Conservation (phyloP, 2,329 filamentous ascomycete species). For the Pseudogymnoascus destructans region DNA sequence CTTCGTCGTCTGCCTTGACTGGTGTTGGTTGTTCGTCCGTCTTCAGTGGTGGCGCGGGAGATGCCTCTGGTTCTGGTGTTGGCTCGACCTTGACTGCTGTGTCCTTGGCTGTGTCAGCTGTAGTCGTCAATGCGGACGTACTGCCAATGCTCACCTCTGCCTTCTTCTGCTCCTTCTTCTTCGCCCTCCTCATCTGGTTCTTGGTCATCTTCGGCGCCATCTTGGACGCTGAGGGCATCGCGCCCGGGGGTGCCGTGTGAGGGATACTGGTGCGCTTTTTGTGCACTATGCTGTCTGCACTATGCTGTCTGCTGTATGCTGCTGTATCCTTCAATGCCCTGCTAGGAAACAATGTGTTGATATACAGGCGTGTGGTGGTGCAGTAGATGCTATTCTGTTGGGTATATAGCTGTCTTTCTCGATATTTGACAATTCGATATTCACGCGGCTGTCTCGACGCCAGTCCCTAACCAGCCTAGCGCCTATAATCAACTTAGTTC, state of each 20-base stretch:
- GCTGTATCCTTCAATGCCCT: not conserved
- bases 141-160: conserved; percentile 34
- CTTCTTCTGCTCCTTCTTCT: conserved; percentile 87
- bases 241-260: conserved; percentile 12
- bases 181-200: conserved; percentile 83
- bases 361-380: not conserved
- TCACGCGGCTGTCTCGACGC: not conserved
- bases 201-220: conserved; percentile 49
- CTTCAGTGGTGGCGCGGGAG: conserved; percentile 20
- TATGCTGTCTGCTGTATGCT: not conserved
- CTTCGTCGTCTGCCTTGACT: conserved; percentile 23
- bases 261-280: not conserved
- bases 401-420: not conserved
- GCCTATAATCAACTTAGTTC: not conserved
- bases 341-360: not conserved
- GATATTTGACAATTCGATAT: conserved; percentile 8
- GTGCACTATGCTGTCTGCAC: not conserved
- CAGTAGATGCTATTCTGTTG: not conserved
- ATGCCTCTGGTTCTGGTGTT: conserved; percentile 20
- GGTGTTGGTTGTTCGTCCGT: conserved; percentile 29
- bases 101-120: conserved; percentile 15
- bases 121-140: not conserved
- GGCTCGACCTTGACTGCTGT: conserved; percentile 24
- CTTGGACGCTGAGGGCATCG: conserved; percentile 25
- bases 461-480: not conserved